Base-by-base conservation (phyloP, 768 basidiomycete species). In the Saitozyma sp. region DNA sequence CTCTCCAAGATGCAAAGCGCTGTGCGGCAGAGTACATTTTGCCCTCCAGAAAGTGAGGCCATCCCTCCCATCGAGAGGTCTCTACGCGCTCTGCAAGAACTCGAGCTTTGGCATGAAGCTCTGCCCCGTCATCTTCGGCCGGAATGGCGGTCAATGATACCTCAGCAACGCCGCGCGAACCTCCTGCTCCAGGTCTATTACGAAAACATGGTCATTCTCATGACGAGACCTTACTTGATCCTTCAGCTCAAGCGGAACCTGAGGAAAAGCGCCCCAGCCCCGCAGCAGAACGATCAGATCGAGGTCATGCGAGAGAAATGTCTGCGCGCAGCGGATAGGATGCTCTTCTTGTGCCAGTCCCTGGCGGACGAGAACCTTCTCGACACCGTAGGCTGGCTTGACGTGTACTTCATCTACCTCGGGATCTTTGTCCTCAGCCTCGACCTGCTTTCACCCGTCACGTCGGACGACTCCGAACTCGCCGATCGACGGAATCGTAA, bases 361-460 rank as follows among this genome's bases (percentile, higher is more conserved):
- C 50, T 50, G 50, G n/a, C 37, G 50, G 50, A 50, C 50, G 9
- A 50, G 37, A 50, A 9, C 50, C 50, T 50, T 9, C 50, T 50
- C 11, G 50, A 50, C 50, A 50, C 50, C 16, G 50, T 50, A 11
- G 50, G 50, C 11, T 50, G 50, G 50, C 50, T 50, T 9, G 50
- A 50, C 50, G 50, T 50, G 10, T 50, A 50, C n/a, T 50, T 11
- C 50, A 50, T 50, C 50, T 50, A 50, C 50, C 50, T 50, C 6
- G 50, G 50, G 9, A 50, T 50, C 9, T 50, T 50, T 50, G 50
- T 50, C 17, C 50, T 50, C 50, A 50, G 50, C 50, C 50, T 50
- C 10, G 50, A 50, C 50, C 50, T 50, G 11, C 50, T 50, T 17
- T 50, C 50, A 10, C 50, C 50, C 9, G 50, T 29, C 29, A 29